Evolutionary conservation across 2,329 filamentous ascomycete species (phyloP).

Genomic region (Phyllosticta citriasiana): DNA sequence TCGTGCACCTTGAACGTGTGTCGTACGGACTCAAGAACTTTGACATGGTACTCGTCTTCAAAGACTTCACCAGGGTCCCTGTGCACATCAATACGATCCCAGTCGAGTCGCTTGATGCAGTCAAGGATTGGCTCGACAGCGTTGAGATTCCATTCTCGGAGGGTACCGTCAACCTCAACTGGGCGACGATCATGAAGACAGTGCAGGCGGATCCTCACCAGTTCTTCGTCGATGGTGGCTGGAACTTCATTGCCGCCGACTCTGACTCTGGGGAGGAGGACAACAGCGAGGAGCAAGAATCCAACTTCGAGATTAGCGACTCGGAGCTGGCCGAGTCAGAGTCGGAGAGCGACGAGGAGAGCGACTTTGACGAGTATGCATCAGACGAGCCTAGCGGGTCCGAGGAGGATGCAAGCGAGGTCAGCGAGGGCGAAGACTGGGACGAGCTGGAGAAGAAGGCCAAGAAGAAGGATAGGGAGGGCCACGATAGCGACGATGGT

Average conservation of each 20-base stretch:
- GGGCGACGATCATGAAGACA: constrained; percentile 99
- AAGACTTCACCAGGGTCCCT: constrained; percentile 84
- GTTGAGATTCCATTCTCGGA: constrained; percentile 92
- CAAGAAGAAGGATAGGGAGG: constrained; percentile 51
- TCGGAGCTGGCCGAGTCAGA: constrained; percentile 64
- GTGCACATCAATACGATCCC: constrained; percentile 97
- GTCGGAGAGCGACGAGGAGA: constrained; percentile 77
- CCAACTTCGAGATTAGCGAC: constrained; percentile 82
- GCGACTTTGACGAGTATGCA: constrained; percentile 86
- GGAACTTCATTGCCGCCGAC: constrained; percentile 83
- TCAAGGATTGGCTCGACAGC: constrained; percentile 96
- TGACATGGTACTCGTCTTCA: constrained; percentile 96
- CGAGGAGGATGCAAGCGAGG: constrained; percentile 50
- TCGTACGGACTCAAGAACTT: constrained; percentile 97
- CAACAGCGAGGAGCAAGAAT: constrained; percentile 78
- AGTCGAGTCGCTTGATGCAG: constrained; percentile 83
- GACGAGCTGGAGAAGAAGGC: constrained; percentile 89
- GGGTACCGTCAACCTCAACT: constrained; percentile 94
- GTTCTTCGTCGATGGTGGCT: constrained; percentile 92
- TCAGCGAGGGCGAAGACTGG: constrained; percentile 74
- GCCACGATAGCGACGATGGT: constrained; percentile 47
- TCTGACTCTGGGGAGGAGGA: constrained; percentile 74
- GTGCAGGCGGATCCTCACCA: constrained; percentile 86
- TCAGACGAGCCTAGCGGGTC: constrained; percentile 59
- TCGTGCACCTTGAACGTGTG: constrained; percentile 92